Percentiles rank a stretch among this genome's conserved stretches.
Conservation (phyloP, 2,329 filamentous ascomycete genomes). For the Botrytis tulipae region DNA sequence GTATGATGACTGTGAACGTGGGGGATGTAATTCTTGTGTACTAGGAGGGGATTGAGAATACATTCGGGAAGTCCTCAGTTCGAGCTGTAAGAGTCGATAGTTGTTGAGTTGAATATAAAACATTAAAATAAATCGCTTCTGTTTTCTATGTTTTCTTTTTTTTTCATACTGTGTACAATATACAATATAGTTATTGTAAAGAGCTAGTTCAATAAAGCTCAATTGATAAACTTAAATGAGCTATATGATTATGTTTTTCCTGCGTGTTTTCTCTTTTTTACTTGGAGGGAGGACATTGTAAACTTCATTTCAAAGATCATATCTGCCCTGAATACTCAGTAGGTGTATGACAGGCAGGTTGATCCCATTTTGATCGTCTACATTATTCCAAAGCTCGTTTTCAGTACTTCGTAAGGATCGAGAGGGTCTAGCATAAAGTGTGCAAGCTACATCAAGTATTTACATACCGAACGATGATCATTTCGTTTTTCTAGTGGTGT, state of each 20-base stretch:
- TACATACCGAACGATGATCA: too few species aligned
- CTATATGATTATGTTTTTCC: background rate
- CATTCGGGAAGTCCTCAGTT: background rate
- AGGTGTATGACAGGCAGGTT: too few species aligned
- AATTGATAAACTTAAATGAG: background rate
- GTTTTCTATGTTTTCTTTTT: background rate
- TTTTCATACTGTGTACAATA: background rate
- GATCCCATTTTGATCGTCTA: too few species aligned
- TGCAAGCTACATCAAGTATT: too few species aligned
- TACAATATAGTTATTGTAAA: background rate
- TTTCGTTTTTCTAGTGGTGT: too few species aligned
- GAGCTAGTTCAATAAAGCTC: background rate
- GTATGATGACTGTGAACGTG: background rate
- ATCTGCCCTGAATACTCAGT: too few species aligned
- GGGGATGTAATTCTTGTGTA: background rate
- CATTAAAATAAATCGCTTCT: background rate
- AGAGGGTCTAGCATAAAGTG: too few species aligned
- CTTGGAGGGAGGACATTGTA: background rate
- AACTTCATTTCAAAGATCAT: background rate
- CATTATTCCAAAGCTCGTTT: too few species aligned
- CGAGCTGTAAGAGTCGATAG: background rate
- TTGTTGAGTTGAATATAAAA: background rate
- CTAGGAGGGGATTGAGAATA: background rate
- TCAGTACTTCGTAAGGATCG: too few species aligned
- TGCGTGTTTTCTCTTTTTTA: too few species aligned